Conservation (phyloP, 2,329 filamentous ascomycete species). For the Trichoderma guizhouense region DNA sequence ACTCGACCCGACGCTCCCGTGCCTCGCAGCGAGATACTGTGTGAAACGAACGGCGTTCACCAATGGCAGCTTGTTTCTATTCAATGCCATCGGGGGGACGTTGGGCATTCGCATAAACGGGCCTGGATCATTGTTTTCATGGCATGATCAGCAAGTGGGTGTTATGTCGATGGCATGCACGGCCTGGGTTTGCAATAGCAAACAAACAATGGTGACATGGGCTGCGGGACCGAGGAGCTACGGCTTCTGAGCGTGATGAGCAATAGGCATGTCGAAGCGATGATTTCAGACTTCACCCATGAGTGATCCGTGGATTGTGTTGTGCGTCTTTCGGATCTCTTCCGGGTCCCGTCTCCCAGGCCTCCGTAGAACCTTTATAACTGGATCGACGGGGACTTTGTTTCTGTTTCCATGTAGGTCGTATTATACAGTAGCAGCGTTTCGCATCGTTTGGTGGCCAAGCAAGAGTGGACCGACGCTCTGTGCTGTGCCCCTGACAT, state of each 20-base stretch:
- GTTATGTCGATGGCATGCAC: neutral
- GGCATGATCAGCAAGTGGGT: neutral
- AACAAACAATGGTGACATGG: neutral
- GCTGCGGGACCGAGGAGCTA: neutral
- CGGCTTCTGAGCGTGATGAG: neutral
- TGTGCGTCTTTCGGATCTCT: neutral
- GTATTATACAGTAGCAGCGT: neutral
- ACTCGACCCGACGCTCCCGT: neutral
- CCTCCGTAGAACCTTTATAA: neutral
- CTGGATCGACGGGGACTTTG: neutral
- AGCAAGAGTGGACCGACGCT: neutral
- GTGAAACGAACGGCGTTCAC: neutral
- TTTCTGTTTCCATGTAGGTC: neutral
- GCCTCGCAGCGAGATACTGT: neutral
- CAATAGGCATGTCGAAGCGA: constrained; percentile 1
- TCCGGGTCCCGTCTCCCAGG: neutral
- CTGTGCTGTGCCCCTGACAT: constrained; percentile 15
- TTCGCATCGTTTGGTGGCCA: neutral
- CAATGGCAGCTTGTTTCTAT: neutral
- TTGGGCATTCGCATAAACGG: neutral
- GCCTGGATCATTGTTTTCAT: neutral
- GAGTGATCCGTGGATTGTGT: neutral
- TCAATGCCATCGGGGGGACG: neutral
- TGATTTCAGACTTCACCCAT: neutral
- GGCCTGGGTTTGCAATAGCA: neutral